Base-by-base conservation (phyloP, 441 rosid species). In the Capsella rubella region DNA sequence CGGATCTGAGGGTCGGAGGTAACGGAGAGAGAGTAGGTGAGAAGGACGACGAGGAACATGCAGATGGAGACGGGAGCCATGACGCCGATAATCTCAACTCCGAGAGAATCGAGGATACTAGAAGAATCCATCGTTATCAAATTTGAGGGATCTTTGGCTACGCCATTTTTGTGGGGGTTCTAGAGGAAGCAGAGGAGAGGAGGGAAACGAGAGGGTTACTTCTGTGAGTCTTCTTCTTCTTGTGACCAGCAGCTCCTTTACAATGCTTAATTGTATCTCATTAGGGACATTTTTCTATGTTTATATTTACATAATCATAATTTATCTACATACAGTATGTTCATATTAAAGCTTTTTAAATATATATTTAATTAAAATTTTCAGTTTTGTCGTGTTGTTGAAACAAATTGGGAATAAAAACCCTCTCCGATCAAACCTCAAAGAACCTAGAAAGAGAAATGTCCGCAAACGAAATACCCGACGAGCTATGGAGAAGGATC, bases 41-140 rank as follows among this genome's bases (percentile, higher is more conserved):
- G 85, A 77, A 95, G 91, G 73, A 95, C 99, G 6, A 95, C 97
- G 12, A 92, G 84, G 75, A 90, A 66, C 98, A 95, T 95, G 80
- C 97, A 95, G 68, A 95, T 80, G 46, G 99, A 95, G 67, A 95
- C 97, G 1, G 98, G 99, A 39, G 95, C 82, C 91, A 95, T 95
- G 5, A 91, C 97, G 47, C 96, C 98, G 82, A 92, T 88, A 50
- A 95, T 91, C 84, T 95, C 99, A 11, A 83, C 74, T 35, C 98
- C 98, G 64, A 92, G 84, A 45, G 87, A 80, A 45, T 86, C 97
- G 72, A 95, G 74, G 43, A 95, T 82, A 84, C 96, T 95, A 83
- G 92, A 80, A 81, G 92, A 82, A 81, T 92, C 97, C 99, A 92
- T 91, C 12, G 18, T 56, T 55, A 13, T 32, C 49, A 7, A 12